A percentile compares a stretch with the other conserved stretches of the same genome.
These are phyloP conservation scores for Hericium erinaceus DNA, from an alignment of 768 basidiomycete species.

Conservation along the genomic window DNA sequence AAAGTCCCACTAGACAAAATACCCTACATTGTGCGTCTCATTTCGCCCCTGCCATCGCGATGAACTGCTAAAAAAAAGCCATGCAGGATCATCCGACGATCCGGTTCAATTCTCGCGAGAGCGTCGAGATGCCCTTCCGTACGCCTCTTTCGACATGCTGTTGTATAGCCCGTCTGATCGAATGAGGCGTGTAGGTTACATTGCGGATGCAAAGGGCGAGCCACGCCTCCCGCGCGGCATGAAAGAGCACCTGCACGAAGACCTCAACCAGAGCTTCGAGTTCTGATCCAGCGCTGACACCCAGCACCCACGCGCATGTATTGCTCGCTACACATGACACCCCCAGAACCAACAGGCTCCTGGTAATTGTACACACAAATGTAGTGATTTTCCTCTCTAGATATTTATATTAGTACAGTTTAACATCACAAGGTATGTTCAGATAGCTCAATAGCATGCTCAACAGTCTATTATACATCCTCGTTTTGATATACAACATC, in stretches of 20 bases:
- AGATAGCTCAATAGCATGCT: too few species aligned
- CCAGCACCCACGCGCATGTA: too few species aligned
- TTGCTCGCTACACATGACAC: too few species aligned
- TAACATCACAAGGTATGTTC: too few species aligned
- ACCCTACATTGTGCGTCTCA: constrained; percentile 51
- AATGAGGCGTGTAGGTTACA: constrained; percentile 29
- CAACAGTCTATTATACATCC: too few species aligned
- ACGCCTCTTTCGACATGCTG: constrained; percentile 23
- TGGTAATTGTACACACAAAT: too few species aligned
- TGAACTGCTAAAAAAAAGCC: neutral
- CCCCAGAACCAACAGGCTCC: too few species aligned
- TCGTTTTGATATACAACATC: neutral
- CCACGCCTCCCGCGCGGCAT: constrained; percentile 86
- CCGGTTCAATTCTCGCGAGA: constrained; percentile 75
- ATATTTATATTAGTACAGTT: too few species aligned
- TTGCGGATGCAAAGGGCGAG: constrained; percentile 36
- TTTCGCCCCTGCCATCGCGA: neutral
- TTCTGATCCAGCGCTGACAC: constrained; percentile 32
- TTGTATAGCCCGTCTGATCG: neutral
- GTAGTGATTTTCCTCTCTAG: too few species aligned
- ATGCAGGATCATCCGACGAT: constrained; percentile 84
- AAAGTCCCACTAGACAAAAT: constrained; percentile 63
- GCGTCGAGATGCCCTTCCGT: constrained; percentile 98
- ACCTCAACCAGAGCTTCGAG: constrained; percentile 82
- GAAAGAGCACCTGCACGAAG: constrained; percentile 75